These are phyloP conservation scores for Backusella liffmaniae DNA, from an alignment of 192 early-diverging fungal species.

Conservation along the genomic window DNA sequence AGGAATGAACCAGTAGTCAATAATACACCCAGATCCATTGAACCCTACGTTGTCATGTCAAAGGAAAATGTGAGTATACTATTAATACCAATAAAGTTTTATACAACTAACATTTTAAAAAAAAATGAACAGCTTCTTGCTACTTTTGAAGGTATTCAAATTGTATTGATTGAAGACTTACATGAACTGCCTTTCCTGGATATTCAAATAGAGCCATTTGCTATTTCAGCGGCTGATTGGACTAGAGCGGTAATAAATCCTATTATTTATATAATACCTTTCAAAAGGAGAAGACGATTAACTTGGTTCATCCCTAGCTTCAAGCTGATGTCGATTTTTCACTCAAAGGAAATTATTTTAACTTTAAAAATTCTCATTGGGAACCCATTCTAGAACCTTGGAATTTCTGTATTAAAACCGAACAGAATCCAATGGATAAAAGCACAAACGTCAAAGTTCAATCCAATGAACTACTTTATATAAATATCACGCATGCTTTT, in stretches of 20 bases:
- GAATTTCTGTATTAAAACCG: constrained; percentile 49
- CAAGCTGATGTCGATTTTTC: constrained; percentile 55
- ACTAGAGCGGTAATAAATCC: constrained; percentile 33
- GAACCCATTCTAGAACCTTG: constrained; percentile 85
- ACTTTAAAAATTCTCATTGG: constrained; percentile 89
- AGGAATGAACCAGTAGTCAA: background rate
- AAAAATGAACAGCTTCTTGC: constrained; percentile 16
- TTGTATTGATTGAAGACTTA: constrained; percentile 82
- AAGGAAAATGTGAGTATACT: constrained; percentile 26
- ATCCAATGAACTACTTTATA: constrained; percentile 60
- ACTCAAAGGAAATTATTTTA: constrained; percentile 76
- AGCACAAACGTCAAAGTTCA: constrained; percentile 52
- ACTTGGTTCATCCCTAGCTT: constrained; percentile 25
- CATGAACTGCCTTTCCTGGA: constrained; percentile 82
- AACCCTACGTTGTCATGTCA: constrained; percentile 38
- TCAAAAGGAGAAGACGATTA: background rate
- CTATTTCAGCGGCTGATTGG: constrained; percentile 74
- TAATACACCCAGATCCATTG: background rate
- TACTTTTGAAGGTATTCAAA: constrained; percentile 50
- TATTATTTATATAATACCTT: background rate
- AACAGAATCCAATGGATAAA: constrained; percentile 19
- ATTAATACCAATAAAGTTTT: background rate
- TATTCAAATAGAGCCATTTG: constrained; percentile 62
- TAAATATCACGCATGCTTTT: constrained; percentile 72
- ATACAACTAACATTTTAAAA: background rate